Evolutionary conservation across 2,329 filamentous ascomycete species (phyloP).

Genomic region (Exophiala xenobiotica): DNA sequence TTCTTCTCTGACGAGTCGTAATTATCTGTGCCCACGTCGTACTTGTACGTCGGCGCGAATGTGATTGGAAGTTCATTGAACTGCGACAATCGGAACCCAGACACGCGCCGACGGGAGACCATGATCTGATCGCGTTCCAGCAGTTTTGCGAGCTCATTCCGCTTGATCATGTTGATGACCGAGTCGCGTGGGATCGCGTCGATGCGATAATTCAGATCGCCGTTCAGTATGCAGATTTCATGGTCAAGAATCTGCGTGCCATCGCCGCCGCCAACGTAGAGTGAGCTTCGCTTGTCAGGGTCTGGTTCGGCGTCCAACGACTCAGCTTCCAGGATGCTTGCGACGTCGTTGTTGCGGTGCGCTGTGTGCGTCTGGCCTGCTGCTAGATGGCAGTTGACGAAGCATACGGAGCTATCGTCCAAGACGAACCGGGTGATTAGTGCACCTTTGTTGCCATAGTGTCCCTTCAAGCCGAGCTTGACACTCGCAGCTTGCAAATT

Average conservation of each 20-base stretch:
- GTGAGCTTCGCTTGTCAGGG: constrained; percentile 66
- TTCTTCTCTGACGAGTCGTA: constrained; percentile 97
- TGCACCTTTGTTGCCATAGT: constrained; percentile 96
- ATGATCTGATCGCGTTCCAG: constrained; percentile 92
- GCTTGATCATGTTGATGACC: constrained; percentile 79
- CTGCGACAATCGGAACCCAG: constrained; percentile 80
- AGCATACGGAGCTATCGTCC: constrained; percentile 91
- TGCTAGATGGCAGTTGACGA: constrained; percentile 95
- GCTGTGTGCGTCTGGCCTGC: constrained; percentile 89
- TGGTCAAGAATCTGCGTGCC: constrained; percentile 94
- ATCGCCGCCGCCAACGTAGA: constrained; percentile 87
- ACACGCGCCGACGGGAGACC: constrained; percentile 83
- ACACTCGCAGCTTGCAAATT: constrained; percentile 79
- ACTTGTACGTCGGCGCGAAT: constrained; percentile 97
- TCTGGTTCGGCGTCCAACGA: constrained; percentile 73
- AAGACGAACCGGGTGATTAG: constrained; percentile 87
- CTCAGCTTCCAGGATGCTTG: constrained; percentile 78
- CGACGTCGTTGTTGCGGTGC: constrained; percentile 87
- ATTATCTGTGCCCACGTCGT: constrained; percentile 89
- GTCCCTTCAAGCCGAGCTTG: constrained; percentile 92
- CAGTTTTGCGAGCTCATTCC: constrained; percentile 78
- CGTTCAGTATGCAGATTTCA: constrained; percentile 94
- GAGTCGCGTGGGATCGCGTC: constrained; percentile 94
- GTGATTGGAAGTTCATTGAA: constrained; percentile 90
- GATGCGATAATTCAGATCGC: constrained; percentile 96